Conservation (phyloP, 331 rosid genomes). For the Phaseolus coccineus region DNA sequence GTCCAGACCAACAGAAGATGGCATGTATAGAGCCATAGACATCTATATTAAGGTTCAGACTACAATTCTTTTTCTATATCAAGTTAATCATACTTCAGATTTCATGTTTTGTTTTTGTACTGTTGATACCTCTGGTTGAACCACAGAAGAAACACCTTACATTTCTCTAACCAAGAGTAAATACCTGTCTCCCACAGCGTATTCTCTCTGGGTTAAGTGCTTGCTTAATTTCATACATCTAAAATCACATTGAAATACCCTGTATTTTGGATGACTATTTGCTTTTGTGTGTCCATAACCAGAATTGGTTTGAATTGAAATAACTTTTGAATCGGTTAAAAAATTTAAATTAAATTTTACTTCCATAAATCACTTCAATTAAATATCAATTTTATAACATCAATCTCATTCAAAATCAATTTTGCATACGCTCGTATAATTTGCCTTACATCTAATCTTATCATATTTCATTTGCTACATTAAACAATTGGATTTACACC, state of each 20-base stretch:
- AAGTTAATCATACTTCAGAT: background rate
- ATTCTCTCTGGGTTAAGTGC: too few relatives aligned
- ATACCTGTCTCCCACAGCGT: background rate
- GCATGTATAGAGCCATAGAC: conserved; percentile 89
- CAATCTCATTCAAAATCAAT: too few relatives aligned
- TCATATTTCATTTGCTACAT: conserved; percentile 6
- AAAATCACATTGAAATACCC: too few relatives aligned
- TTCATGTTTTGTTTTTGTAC: background rate
- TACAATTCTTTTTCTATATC: conserved; percentile 38
- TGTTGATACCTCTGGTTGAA: conserved; percentile 2
- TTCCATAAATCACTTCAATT: too few relatives aligned
- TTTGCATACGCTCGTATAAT: background rate
- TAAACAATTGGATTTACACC: background rate
- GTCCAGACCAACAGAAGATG: conserved; percentile 85
- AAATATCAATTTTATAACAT: too few relatives aligned
- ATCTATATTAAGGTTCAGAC: conserved; percentile 85
- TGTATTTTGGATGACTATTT: too few relatives aligned
- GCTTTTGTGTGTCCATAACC: too few relatives aligned
- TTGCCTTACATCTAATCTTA: background rate
- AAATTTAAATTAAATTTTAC: too few relatives aligned
- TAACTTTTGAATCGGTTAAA: too few relatives aligned
- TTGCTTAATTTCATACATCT: too few relatives aligned
- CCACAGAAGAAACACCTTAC: background rate
- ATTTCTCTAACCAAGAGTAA: background rate
- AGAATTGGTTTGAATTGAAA: too few relatives aligned